Evolutionary conservation across 2,329 filamentous ascomycete genomes (phyloP), one percentile per base, ranked within the genome.

Genomic region (Botrytis byssoidea): DNA sequence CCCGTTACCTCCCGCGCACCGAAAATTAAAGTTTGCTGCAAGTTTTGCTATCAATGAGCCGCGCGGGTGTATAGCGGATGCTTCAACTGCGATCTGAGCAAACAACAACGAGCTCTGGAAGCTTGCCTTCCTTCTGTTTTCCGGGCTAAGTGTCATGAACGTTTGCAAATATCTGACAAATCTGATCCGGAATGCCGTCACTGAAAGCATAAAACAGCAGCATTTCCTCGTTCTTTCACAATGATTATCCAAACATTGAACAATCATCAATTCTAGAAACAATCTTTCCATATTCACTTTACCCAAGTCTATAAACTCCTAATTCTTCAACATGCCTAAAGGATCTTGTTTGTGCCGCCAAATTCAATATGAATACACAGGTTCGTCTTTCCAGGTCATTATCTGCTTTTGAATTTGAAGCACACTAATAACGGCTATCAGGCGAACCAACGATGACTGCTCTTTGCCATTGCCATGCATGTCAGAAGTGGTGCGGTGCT

Each of bases 381-480:
- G 55, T 32, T 32, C n/a, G 55, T 59, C 32, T 60, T 60, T 37
- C 8, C 57, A 35, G 9, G 20, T 4, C 29, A 35, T 32, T 16
- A 35, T 60, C 18, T 60, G 25, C 10, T 25, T 10, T 10, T 25
- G 35, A 1, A 20, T 35, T 37, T 8, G 3, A 37, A 22, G 4
- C 20, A 35, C 4, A 60, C 37, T 10, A 12, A 9, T 60, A 35
- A 60, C 20, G 25, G 22, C 4, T 35, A 37, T 9, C 71, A 86
- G 85, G 82, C 18, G 83, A 86, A 55, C 79, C 83, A 6, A 81
- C 80, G 25, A 72, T 80, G 5, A 85, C 83, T 29, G 86, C 86
- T 10, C 81, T 88, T 48, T 88, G 87, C 80, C 86, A 88, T 77
- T 88, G 86, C 79, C 77, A 78, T 20, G 86, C 88, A 74, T 88